phyloP scores from a whole-genome alignment of 225 moss, liverwort and hornwort species.

The Pseudoscleropodium purum region DNA sequence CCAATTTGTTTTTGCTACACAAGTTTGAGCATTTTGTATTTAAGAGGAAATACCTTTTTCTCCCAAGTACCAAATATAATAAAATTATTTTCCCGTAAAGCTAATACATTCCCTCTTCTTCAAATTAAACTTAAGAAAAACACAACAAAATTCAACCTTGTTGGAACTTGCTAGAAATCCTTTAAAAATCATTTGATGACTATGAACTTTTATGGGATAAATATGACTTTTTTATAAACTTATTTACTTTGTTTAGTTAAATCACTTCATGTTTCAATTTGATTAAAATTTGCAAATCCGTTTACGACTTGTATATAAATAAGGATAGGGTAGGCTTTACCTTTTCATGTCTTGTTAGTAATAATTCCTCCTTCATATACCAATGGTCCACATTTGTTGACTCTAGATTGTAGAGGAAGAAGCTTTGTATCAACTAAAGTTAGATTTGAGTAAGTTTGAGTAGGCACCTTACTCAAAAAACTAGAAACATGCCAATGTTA shows the following conservation, averaged over 20 bases:
- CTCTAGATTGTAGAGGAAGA: fast-evolving
- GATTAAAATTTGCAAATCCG: not conserved
- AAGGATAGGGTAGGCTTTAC: fast-evolving
- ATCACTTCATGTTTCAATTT: not conserved
- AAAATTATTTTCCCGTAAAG: fast-evolving
- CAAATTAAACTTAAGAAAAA: not conserved
- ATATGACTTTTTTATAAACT: not conserved
- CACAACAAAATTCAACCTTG: not conserved
- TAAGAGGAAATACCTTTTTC: not conserved
- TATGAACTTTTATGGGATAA: not conserved
- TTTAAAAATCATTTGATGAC: not conserved
- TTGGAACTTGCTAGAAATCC: not conserved
- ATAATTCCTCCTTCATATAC: fast-evolving
- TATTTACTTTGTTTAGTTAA: not conserved
- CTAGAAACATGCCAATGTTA: not conserved
- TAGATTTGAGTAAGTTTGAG: not conserved
- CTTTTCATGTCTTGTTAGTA: fast-evolving
- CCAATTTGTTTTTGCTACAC: fast-evolving
- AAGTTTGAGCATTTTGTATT: not conserved
- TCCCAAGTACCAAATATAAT: not conserved
- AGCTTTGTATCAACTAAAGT: not conserved
- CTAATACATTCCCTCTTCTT: not conserved
- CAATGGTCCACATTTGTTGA: not conserved
- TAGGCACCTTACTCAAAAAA: not conserved
- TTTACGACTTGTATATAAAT: not conserved